Conservation (phyloP, 352 stramenopile genomes). For the Phytophthora cactorum region DNA sequence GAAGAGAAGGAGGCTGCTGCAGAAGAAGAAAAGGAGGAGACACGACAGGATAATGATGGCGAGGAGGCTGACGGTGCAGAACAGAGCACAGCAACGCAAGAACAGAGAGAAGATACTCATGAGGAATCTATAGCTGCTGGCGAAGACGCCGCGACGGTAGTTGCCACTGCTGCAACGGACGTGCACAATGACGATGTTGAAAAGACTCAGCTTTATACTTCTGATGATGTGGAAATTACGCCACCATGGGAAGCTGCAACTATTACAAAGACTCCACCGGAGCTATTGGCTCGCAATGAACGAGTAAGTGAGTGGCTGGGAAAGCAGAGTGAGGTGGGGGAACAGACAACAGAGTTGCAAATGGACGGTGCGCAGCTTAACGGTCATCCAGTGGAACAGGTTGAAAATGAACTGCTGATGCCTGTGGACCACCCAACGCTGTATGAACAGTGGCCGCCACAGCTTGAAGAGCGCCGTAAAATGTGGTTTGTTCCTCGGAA, state of each 20-base stretch:
- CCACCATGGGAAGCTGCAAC: slow-evolving; percentile 20
- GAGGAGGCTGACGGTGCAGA: background rate
- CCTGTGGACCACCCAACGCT: slow-evolving; percentile 27
- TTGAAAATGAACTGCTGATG: slow-evolving; percentile 4
- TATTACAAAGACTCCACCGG: slow-evolving; percentile 25
- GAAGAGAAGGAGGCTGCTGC: slow-evolving; percentile 21
- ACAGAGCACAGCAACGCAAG: slow-evolving; percentile 4
- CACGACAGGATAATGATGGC: background rate
- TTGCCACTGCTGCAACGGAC: background rate
- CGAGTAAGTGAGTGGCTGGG: slow-evolving; percentile 35
- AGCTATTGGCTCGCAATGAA: slow-evolving; percentile 33
- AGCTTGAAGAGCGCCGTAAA: slow-evolving; percentile 52
- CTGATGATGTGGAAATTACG: background rate
- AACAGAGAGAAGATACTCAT: background rate
- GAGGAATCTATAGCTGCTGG: background rate
- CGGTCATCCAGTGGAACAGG: slow-evolving; percentile 2
- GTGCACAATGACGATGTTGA: slow-evolving; percentile 11
- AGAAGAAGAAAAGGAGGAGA: slow-evolving; percentile 10
- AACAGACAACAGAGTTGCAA: background rate
- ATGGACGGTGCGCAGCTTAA: background rate
- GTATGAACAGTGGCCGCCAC: slow-evolving; percentile 52
- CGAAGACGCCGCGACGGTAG: background rate
- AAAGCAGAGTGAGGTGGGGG: slow-evolving; percentile 7
- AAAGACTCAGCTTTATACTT: slow-evolving; percentile 11
- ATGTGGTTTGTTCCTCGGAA: slow-evolving; percentile 43